Evolutionary conservation across 2,329 filamentous ascomycete species (phyloP), one percentile per base, ranked within the genome.

Genomic region (Alternaria incomplexa): DNA sequence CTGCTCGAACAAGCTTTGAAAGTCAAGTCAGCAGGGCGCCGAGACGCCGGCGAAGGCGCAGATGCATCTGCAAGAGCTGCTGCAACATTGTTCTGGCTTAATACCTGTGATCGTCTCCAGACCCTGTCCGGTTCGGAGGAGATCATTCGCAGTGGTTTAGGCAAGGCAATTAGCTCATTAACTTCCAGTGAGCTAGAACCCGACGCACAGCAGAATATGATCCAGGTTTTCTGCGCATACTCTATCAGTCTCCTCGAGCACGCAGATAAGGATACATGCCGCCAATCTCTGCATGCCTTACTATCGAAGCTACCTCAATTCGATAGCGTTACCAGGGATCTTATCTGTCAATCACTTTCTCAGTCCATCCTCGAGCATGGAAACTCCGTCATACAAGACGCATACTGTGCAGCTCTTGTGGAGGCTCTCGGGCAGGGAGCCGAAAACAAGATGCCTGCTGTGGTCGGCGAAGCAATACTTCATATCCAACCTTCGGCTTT

Each of bases 41-140:
- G 69, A 32, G 40, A 63, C 13, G 47, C 55, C 2, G 30, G 61
- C 15, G 54, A 62, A 26, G 57, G 53, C 11, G 58, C 73, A 12
- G 65, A 73, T 44, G 72, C 73, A 3, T 51, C 61, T 11, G 51
- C 64, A 13, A 65, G 67, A 46, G 67, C 70, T 52, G 68, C 72
- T 20, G 73, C 76, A 20, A 69, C 74, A 44, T 12, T 69, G 13
- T 79, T 79, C 53, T 52, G 76, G 40, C 63, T 79, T 22, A 67
- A 72, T 20, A 64, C 68, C 23, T 77, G 70, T 58, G 64, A 75
- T 36, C 55, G 58, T 40, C 50, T 80, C 3, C 65, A 67, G 48
- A 72, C 65, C 3, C 48, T 78, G 28, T 71, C 73, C 17, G 68
- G 63, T 8, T 70, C 67, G 7, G 58, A 68, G 20, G 65, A 72